Conservation (phyloP, 139 green algal genomes). For the Yamagishiella unicocca region DNA sequence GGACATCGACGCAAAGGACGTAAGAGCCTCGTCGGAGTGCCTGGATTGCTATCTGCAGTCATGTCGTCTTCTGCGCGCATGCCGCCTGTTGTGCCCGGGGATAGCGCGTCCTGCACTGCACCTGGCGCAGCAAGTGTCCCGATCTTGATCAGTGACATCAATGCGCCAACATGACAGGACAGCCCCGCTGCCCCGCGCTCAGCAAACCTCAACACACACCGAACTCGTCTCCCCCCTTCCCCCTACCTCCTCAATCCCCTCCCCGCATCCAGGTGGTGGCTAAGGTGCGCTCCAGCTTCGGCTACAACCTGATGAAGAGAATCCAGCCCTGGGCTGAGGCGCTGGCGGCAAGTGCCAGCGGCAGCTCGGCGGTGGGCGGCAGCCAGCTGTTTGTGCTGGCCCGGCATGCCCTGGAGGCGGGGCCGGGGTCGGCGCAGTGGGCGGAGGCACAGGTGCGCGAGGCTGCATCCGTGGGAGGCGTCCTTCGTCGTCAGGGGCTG, state of each 20-base stretch:
- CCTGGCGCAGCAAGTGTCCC: too few species aligned
- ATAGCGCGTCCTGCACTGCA: too few species aligned
- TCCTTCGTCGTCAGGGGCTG: too few species aligned
- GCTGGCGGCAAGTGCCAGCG: background rate
- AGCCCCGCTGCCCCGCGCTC: too few species aligned
- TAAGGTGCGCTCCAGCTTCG: constrained; percentile 14
- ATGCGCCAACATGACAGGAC: too few species aligned
- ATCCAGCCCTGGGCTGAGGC: constrained; percentile 11
- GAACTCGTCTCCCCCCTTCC: too few species aligned
- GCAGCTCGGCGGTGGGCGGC: background rate
- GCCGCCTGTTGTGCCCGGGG: too few species aligned
- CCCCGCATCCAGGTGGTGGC: constrained; percentile 24
- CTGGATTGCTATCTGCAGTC: background rate
- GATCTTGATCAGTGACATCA: too few species aligned
- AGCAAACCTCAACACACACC: too few species aligned
- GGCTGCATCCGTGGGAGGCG: too few species aligned
- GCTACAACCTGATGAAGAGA: constrained; percentile 36
- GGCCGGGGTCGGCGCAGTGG: constrained; percentile 28
- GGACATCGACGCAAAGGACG: constrained; percentile 49
- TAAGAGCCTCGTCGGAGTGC: background rate
- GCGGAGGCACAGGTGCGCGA: constrained; percentile 26
- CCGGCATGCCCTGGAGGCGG: constrained; percentile 4
- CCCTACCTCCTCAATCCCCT: too few species aligned
- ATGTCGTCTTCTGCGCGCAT: background rate
- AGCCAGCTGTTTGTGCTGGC: constrained; percentile 9